Evolutionary conservation across 2,329 filamentous ascomycete species (phyloP), one percentile per base, ranked within the genome.

Genomic region (Exserohilum rostratum): DNA sequence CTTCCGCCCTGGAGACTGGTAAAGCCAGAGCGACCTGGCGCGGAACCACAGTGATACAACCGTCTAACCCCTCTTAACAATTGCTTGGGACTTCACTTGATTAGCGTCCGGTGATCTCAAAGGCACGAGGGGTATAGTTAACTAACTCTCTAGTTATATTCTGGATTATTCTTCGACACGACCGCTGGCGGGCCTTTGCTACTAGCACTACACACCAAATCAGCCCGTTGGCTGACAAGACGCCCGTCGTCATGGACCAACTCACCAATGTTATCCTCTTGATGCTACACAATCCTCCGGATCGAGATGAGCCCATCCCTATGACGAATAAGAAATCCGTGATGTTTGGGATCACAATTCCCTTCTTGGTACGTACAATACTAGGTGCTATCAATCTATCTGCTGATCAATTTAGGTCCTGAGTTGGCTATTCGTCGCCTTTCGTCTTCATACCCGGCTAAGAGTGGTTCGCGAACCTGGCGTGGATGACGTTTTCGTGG

Each of bases 401-500:
- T n/a, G n/a, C 47, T 64, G 10, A 66, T 46, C 31, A 20, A 3
- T 29, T 20, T 22, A 72, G 69, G 31, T 71, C 3, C 17, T 73
- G 7, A 57, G 61, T 27, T 71, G 65, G 67, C 2, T 58, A 15
- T 65, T 68, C 15, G 67, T 72, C 13, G 40, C 51, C 22, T 60
- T 67, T 42, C 68, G 70, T 38, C 54, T 73, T 12, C 62, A 71
- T 38, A 69, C 64, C 42, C 61, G 69, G n/a, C 48, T 69, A 12
- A 55, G 51, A 15, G 47, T 71, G 3, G 55, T 71, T 13, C 64
- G 65, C 27, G 63, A 71, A 22, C 66, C 67, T 5, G 67, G 73
- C n/a, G 69, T 69, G 63, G 72, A 75, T 48, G 73, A 75, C 43
- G 46, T 68, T n/a, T 62, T 72, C 5, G 69, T 75, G 20, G 53